These are phyloP conservation scores for Epichloe bromicola DNA, from an alignment of 2,329 filamentous ascomycete genomes.

Conservation along the genomic window DNA sequence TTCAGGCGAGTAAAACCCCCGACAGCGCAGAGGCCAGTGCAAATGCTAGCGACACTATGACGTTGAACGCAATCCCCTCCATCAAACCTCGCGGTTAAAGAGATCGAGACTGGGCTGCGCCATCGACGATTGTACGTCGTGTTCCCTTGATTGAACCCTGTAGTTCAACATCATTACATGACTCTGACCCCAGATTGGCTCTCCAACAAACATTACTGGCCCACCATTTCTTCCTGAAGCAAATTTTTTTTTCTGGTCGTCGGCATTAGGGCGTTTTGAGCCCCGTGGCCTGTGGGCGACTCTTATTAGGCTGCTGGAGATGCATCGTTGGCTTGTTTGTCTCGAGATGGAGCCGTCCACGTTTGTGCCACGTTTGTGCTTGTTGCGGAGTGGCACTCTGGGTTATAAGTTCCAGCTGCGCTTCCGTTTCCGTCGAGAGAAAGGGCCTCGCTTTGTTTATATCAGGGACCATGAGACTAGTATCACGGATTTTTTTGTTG, in stretches of 20 bases:
- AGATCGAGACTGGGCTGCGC: slow-evolving; percentile 5
- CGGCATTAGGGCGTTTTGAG: too few species aligned
- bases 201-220: not conserved
- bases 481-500: too few species aligned
- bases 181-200: not conserved
- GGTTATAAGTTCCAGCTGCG: not conserved
- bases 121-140: slow-evolving; percentile 9
- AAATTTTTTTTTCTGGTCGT: not conserved
- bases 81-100: slow-evolving; percentile 1
- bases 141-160: slow-evolving; percentile 2
- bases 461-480: not conserved
- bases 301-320: too few species aligned
- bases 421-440: not conserved
- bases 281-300: too few species aligned
- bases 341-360: not conserved
- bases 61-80: not conserved
- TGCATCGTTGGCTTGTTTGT: not conserved
- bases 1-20: not conserved
- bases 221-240: not conserved
- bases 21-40: not conserved
- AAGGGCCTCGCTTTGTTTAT: not conserved
- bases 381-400: not conserved
- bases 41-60: not conserved
- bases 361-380: not conserved
- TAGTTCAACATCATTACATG: slow-evolving; percentile 5